Evolutionary conservation across 495 filamentous ascomycete genomes (phyloP).

Genomic region (Hypoxylon intermedium): DNA sequence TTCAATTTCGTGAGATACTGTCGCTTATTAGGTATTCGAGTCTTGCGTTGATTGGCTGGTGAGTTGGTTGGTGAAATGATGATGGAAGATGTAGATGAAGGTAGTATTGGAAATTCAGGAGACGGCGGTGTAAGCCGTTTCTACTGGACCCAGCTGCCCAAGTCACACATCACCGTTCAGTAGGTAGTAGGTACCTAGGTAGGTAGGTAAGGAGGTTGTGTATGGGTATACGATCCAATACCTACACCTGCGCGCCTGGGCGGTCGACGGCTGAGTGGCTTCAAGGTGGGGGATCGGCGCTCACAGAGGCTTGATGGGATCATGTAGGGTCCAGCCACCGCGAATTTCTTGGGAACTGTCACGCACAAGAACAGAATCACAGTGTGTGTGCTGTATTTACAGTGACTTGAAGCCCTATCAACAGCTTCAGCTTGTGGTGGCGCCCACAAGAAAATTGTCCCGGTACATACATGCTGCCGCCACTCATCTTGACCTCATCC

Average conservation of each 20-base stretch:
- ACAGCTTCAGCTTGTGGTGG: not conserved
- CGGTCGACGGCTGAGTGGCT: too few species aligned
- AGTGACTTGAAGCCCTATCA: not conserved
- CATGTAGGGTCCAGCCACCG: not conserved
- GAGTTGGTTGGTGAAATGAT: not conserved
- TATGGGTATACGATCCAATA: too few species aligned
- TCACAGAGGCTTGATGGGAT: not conserved
- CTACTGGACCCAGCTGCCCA: too few species aligned
- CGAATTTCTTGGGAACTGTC: not conserved
- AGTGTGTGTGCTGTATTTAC: slow-evolving; percentile 19
- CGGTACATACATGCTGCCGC: too few species aligned
- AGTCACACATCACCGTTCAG: too few species aligned
- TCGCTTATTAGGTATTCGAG: slow-evolving; percentile 10
- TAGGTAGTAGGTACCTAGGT: not conserved
- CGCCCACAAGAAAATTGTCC: not conserved
- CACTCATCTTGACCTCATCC: not conserved
- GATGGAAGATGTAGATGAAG: slow-evolving; percentile 3
- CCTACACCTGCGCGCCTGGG: too few species aligned
- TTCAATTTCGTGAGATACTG: slow-evolving; percentile 15
- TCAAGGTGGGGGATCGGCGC: not conserved
- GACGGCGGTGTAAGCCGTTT: too few species aligned
- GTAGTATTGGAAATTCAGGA: not conserved
- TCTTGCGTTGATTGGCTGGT: slow-evolving; percentile 4
- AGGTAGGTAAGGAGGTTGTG: too few species aligned
- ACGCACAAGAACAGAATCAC: not conserved